A percentile compares a stretch with the other conserved stretches of the same genome.
These are phyloP conservation scores for Penicillium salamii DNA, from an alignment of 495 filamentous ascomycete genomes.

Conservation along the genomic window DNA sequence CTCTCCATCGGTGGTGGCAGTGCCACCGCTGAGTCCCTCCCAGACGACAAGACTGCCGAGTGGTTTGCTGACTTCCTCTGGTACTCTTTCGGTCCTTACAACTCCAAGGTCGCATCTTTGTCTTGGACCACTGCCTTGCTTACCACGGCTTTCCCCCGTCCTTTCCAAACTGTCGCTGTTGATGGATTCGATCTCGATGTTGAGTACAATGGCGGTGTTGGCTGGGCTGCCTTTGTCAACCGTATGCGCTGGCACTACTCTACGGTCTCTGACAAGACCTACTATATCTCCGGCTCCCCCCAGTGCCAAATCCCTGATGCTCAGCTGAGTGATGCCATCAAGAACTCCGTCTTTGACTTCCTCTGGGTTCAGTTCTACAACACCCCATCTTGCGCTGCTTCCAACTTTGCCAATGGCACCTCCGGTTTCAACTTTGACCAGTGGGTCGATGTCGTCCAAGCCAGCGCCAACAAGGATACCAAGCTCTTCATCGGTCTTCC, in stretches of 20 bases:
- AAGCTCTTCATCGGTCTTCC: constrained; percentile 66
- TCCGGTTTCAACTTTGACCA: constrained; percentile 58
- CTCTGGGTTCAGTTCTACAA: constrained; percentile 73
- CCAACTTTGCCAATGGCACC: constrained; percentile 39
- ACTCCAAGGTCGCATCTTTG: background rate
- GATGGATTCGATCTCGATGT: constrained; percentile 76
- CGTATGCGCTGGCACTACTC: constrained; percentile 52
- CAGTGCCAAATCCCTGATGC: constrained; percentile 61
- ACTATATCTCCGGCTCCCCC: constrained; percentile 64
- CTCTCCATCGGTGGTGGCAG: constrained; percentile 62
- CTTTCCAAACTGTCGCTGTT: constrained; percentile 58
- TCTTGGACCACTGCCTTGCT: background rate
- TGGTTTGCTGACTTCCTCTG: constrained; percentile 61
- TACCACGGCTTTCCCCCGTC: constrained; percentile 42
- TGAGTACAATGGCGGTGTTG: constrained; percentile 44
- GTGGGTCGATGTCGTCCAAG: constrained; percentile 64
- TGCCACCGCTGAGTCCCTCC: constrained; percentile 37
- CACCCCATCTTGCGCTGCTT: constrained; percentile 52
- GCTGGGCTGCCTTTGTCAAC: constrained; percentile 45
- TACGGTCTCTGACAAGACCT: constrained; percentile 40
- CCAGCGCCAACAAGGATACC: constrained; percentile 53
- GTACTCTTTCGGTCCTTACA: constrained; percentile 58
- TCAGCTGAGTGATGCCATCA: constrained; percentile 52
- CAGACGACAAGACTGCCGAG: constrained; percentile 26
- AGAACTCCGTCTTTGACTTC: constrained; percentile 55